Evolutionary conservation across 1,284 basidiomycete genomes (phyloP).

Genomic region (Kalmanozyma brasiliensis): DNA sequence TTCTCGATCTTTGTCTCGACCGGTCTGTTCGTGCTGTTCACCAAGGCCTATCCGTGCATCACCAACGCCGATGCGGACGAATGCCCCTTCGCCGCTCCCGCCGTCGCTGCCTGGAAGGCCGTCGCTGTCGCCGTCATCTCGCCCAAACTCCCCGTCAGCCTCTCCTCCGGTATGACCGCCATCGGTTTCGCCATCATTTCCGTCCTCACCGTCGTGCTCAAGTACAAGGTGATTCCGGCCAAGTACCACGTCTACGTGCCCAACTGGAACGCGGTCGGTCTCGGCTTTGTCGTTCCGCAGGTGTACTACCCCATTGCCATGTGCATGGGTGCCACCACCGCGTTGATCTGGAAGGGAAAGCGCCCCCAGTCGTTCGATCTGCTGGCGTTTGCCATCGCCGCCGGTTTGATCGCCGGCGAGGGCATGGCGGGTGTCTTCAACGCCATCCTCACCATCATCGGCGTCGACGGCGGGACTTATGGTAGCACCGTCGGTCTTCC

Average conservation of each 20-base stretch:
- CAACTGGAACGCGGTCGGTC: slow-evolving; percentile 76
- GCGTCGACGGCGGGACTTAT: slow-evolving; percentile 38
- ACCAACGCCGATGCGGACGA: slow-evolving; percentile 62
- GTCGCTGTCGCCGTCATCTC: slow-evolving; percentile 73
- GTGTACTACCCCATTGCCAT: slow-evolving; percentile 62
- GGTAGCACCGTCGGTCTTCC: slow-evolving; percentile 51
- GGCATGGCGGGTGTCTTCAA: slow-evolving; percentile 78
- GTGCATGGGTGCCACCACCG: slow-evolving; percentile 63
- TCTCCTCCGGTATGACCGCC: slow-evolving; percentile 73
- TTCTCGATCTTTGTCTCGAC: slow-evolving; percentile 50
- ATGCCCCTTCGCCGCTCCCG: slow-evolving; percentile 75
- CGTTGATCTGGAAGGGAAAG: slow-evolving; percentile 71
- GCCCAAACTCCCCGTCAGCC: slow-evolving; percentile 51
- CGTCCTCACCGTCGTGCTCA: slow-evolving; percentile 71
- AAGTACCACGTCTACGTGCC: slow-evolving; percentile 74
- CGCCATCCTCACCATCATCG: slow-evolving; percentile 69
- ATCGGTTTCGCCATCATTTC: slow-evolving; percentile 73
- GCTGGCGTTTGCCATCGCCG: slow-evolving; percentile 75
- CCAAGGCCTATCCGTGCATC: slow-evolving; percentile 76
- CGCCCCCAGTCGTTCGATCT: slow-evolving; percentile 69
- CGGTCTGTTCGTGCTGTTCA: slow-evolving; percentile 58
- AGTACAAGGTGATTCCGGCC: slow-evolving; percentile 73
- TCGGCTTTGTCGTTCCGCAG: slow-evolving; percentile 72
- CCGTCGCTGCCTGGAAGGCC: slow-evolving; percentile 75
- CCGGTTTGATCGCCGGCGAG: slow-evolving; percentile 76